A percentile compares a stretch with the other conserved stretches of the same genome.
These are phyloP conservation scores for Pinus tabuliformis DNA, from an alignment of 75 land plant genomes.

Conservation along the genomic window DNA sequence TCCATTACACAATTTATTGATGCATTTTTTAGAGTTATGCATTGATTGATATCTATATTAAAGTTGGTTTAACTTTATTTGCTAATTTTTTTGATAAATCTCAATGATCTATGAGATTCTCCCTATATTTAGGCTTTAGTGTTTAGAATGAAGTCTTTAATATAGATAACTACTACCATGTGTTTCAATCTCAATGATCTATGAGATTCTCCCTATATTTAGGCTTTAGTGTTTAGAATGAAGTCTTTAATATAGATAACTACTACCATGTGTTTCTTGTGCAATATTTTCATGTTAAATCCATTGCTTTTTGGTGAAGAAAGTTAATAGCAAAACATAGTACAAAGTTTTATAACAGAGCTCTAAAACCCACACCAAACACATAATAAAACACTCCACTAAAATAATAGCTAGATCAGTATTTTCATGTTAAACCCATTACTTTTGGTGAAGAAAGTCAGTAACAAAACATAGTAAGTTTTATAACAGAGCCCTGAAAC, in stretches of 20 bases:
- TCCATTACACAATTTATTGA: constrained; percentile 25
- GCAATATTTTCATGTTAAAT: neutral
- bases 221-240: neutral
- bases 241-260: neutral
- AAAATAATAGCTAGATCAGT: no score
- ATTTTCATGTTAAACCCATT: neutral
- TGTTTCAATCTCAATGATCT: constrained; percentile 13
- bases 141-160: neutral
- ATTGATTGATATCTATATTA: neutral
- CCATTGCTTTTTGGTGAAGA: neutral
- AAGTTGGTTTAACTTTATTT: neutral
- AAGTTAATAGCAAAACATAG: no score
- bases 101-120: constrained; percentile 22
- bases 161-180: neutral
- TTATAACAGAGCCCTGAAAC: no score
- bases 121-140: no score
- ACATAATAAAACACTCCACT: no score
- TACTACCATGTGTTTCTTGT: neutral
- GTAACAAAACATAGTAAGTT: no score
- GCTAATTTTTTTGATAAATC: constrained; percentile 5
- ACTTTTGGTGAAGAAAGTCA: neutral
- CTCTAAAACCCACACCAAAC: no score
- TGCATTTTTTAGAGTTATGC: constrained; percentile 3
- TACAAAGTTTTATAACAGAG: no score
- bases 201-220: constrained; percentile 9